A percentile compares a stretch with the other conserved stretches of the same genome.
These are phyloP conservation scores for Stephania cephalantha DNA, from an alignment of 164 flowering plant genomes.

Conservation along the genomic window DNA sequence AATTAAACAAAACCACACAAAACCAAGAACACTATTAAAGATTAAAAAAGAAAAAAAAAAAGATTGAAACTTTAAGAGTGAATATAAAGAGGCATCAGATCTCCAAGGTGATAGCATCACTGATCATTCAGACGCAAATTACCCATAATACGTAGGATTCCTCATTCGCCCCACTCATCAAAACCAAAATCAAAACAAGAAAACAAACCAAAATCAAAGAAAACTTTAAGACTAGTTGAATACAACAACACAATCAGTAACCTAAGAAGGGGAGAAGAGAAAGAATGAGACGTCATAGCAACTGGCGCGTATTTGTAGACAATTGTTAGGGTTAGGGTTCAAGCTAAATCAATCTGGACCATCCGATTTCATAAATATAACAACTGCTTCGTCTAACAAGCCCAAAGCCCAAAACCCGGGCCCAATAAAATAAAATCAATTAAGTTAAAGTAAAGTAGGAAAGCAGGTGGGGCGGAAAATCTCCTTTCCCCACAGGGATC, in stretches of 20 bases:
- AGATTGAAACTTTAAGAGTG: no score
- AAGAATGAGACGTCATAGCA: not conserved
- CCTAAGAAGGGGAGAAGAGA: not conserved
- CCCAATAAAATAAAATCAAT: no score
- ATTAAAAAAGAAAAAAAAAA: not conserved
- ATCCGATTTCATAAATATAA: not conserved
- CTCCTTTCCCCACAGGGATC: no score
- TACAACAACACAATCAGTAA: no score
- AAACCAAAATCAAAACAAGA: not conserved
- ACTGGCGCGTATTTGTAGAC: not conserved
- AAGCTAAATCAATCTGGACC: not conserved
- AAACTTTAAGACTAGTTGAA: no score
- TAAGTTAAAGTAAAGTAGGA: no score
- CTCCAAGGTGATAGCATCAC: conserved; percentile 14
- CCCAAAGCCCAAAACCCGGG: no score
- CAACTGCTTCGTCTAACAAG: no score
- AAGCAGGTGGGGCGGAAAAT: no score
- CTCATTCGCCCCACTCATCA: conserved; percentile 1
- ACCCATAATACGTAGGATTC: conserved; percentile 11
- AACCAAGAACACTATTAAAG: not conserved
- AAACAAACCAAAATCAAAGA: not conserved
- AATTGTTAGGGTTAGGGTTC: conserved; percentile 16
- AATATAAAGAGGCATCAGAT: conserved; percentile 4
- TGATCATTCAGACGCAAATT: conserved; percentile 12
- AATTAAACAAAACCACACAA: no score